Evolutionary conservation across 352 stramenopile species (phyloP), one percentile per base, ranked within the genome.

Genomic region (Phytophthora citricola): DNA sequence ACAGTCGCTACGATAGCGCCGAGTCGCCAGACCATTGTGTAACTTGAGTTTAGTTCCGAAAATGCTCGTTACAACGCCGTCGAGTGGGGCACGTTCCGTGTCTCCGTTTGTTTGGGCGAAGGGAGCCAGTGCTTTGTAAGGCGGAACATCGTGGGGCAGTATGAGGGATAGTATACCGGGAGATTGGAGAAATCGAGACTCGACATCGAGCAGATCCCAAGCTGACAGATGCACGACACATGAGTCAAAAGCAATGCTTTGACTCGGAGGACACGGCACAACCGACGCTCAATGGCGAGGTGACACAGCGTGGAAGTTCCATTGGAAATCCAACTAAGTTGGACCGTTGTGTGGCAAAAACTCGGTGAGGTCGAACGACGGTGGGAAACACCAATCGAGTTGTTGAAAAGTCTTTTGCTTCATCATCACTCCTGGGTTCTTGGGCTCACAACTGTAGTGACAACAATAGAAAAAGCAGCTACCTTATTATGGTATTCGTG

Each of bases 11-110:
- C 32, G 1, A 73, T 15, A 43, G 27, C 57, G 38, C 56, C 51
- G 26, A 73, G 20, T 58, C 54, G 61, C 60, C 60, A 70, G 10
- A 69, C 49, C 66, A 74, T 70, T 57, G 44, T 51, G 43, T 39
- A 67, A 14, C 47, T 60, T 17, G 15, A 22, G 24, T 44, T 51
- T 38, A 20, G 17, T 53, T 62, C 47, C 6, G 29, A 14, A 49
- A 63, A 58, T 63, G 49, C 40, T 24, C 36, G 15, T 32, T 36
- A 12, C 58, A 56, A 50, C 45, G 56, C 20, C 51, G 47, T 22
- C 34, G 63, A 69, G 22, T 69, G 53, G 45, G 24, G 51, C 36
- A 65, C 34, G 43, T 68, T 62, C 60, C 40, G 59, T 26, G 47
- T 41, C 47, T 47, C 47, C 54, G 52, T 58, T 63, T 69, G 44